Percentiles rank a stretch among this genome's conserved stretches.
These are phyloP conservation scores for Salix purpurea DNA, from an alignment of 345 rosid species.

Conservation along the genomic window DNA sequence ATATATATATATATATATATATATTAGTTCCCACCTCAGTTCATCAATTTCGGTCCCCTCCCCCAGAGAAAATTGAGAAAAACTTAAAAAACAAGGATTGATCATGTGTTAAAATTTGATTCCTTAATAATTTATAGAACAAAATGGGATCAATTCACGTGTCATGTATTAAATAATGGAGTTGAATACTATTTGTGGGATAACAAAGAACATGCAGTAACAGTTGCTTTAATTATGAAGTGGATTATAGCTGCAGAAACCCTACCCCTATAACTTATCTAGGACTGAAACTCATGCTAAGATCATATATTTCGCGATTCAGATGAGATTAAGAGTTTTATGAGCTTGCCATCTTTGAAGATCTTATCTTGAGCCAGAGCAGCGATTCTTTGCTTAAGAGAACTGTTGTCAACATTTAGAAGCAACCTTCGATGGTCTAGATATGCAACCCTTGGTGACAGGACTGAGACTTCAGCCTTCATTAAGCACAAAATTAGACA, in stretches of 20 bases:
- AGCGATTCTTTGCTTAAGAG: conserved; percentile 35
- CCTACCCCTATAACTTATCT: not conserved
- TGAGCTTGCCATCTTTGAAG: conserved; percentile 25
- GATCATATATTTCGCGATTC: not conserved
- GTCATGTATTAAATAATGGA: not conserved
- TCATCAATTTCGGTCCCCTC: not conserved
- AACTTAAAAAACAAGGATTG: not conserved
- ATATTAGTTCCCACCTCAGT: not conserved
- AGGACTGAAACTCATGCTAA: not conserved
- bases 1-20: not conserved
- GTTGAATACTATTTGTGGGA: not conserved
- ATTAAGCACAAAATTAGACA: not conserved
- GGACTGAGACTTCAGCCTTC: conserved; percentile 32
- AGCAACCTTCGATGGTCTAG: conserved; percentile 33
- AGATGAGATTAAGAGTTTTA: not conserved
- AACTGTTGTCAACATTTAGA: conserved; percentile 32
- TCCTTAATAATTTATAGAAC: not conserved
- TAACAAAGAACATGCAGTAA: not conserved
- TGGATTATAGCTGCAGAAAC: not conserved
- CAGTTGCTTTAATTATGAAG: not conserved
- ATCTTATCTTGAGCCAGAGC: conserved; percentile 35
- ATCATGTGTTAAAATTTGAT: not conserved
- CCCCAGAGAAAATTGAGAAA: not conserved
- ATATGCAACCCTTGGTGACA: conserved; percentile 35
- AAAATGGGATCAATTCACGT: not conserved